These are phyloP conservation scores for Cardamine resedifolia DNA, from an alignment of 345 rosid genomes.

Conservation along the genomic window DNA sequence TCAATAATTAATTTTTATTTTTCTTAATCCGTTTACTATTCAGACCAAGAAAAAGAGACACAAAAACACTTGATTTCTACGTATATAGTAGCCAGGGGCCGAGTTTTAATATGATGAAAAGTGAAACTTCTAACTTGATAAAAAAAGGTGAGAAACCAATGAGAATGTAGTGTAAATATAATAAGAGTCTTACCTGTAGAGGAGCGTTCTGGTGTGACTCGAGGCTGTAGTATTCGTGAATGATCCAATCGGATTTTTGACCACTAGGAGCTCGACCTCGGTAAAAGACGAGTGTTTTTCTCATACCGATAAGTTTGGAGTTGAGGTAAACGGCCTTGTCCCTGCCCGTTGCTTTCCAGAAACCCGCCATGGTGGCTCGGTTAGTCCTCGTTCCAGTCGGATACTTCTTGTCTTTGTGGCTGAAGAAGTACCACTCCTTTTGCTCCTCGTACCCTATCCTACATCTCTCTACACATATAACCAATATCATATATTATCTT, in stretches of 20 bases:
- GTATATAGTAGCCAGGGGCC: not conserved
- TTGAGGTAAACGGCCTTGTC: conserved; percentile 91
- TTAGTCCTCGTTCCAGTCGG: conserved; percentile 97
- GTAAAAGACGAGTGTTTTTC: conserved; percentile 97
- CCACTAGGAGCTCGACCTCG: conserved; percentile 98
- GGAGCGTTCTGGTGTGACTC: conserved; percentile 84
- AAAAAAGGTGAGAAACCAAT: not conserved
- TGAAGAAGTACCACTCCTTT: conserved; percentile 97
- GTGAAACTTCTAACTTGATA: not conserved
- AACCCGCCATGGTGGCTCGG: conserved; percentile 92
- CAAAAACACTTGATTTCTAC: not conserved
- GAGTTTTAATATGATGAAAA: conserved; percentile 3
- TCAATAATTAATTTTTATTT: not conserved
- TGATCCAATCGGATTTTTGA: conserved; percentile 92
- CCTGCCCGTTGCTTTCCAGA: conserved; percentile 98
- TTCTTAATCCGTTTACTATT: not conserved
- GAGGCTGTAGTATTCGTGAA: conserved; percentile 88
- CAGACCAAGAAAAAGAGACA: not conserved
- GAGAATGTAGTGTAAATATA: no score
- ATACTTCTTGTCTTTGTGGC: conserved; percentile 96
- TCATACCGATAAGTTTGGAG: conserved; percentile 87
- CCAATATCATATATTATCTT: conserved; percentile 12
- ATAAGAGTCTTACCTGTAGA: conserved; percentile 58
- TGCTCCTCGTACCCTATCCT: conserved; percentile 91
- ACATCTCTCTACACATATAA: conserved; percentile 62